A percentile compares a stretch with the other conserved stretches of the same genome.
Evolutionary conservation across 2,329 filamentous ascomycete species (phyloP).

Genomic region (Apiospora arundinis): DNA sequence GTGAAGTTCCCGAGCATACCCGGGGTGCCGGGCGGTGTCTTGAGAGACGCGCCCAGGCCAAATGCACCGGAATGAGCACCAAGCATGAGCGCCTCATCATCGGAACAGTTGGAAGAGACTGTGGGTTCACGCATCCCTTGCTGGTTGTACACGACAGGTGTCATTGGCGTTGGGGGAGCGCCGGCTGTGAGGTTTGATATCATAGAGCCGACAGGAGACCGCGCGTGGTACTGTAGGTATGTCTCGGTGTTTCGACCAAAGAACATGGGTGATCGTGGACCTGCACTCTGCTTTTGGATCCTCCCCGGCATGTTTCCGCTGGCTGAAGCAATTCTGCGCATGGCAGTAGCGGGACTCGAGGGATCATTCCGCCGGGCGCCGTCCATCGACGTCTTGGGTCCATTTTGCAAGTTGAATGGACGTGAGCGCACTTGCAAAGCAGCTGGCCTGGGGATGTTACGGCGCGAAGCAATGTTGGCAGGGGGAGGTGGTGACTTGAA

Average conservation of each 20-base stretch:
- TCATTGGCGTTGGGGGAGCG: conserved; percentile 58
- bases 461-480: conserved; percentile 60
- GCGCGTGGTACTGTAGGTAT: conserved; percentile 48
- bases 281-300: conserved; percentile 48
- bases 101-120: conserved; percentile 46
- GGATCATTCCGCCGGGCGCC: conserved; percentile 51
- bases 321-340: conserved; percentile 61
- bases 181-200: conserved; percentile 46
- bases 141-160: conserved; percentile 49
- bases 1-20: conserved; percentile 52
- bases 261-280: conserved; percentile 51
- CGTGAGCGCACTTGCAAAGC: conserved; percentile 55
- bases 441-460: conserved; percentile 56
- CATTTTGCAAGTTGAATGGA: conserved; percentile 44
- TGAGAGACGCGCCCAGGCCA: conserved; percentile 48
- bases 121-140: conserved; percentile 48
- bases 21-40: conserved; percentile 61
- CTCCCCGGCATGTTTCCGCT: conserved; percentile 49
- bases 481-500: conserved; percentile 57
- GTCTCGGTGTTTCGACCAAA: conserved; percentile 54
- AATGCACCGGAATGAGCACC: conserved; percentile 30
- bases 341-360: conserved; percentile 47
- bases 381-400: conserved; percentile 57
- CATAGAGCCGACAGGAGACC: conserved; percentile 48
- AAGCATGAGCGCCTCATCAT: conserved; percentile 45